Evolutionary conservation across 768 basidiomycete genomes (phyloP), one percentile per base, ranked within the genome.

Genomic region (Mycena sanguinolenta): DNA sequence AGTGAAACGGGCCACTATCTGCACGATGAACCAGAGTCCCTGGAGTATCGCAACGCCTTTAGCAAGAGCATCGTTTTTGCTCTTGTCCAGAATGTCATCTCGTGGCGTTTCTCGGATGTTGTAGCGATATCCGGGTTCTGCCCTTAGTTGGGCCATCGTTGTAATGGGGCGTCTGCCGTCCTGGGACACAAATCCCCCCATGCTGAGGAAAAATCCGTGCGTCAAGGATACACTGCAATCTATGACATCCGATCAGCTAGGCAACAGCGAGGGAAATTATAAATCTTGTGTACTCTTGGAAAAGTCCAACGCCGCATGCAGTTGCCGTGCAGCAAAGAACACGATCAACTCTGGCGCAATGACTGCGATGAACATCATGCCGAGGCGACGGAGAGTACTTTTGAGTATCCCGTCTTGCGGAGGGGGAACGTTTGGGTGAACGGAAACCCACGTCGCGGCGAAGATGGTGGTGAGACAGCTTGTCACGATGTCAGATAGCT

Each of bases 11-110:
- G 57, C 57, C 23, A 58, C 34, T 4, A 58, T 58, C 16, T 58
- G 57, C 36, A 27, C 14, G 38, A 58, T 58, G 23, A 58, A 58
- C 57, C 57, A 58, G 34, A 58, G n/a, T 58, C 57, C 57, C 25
- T 58, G 57, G 34, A 58, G 36, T n/a, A 58, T 36, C 4, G 57
- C 57, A 23, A 58, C n/a, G 25, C 57, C 38, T 25, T 58, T 58
- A 2, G 57, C 39, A 25, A 58, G 25, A 13, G 34, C 57, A 39
- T 58, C 57, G 12, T 38, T 38, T 19, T 58, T 58, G 57, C 57
- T 58, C 57, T 39, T 58, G 25, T 58, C 57, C 25, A 39, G 16
- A 17, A 58, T 58, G 32, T 58, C 57, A 16, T 38, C 23, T 23
- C 36, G 57, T 27, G n/a, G 57, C 5, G 57, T 58, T 5, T 17